These are phyloP conservation scores for Vishniacozyma victoriae DNA, from an alignment of 768 basidiomycete genomes.

Conservation along the genomic window DNA sequence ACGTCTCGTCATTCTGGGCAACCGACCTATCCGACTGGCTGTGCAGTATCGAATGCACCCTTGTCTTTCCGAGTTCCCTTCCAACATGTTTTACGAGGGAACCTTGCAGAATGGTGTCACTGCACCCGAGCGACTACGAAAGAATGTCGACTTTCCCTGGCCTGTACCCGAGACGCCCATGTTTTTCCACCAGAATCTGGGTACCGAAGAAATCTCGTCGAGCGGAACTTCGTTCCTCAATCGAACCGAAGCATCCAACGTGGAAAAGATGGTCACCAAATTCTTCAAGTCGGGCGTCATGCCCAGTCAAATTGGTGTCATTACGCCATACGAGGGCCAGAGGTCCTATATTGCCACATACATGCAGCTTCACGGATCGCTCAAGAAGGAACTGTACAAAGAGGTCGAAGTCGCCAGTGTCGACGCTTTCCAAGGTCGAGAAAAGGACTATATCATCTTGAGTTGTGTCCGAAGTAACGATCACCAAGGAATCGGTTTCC, in stretches of 20 bases:
- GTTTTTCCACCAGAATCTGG: constrained; percentile 99
- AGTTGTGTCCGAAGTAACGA: constrained; percentile 98
- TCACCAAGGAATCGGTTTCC: constrained; percentile 98
- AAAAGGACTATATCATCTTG: constrained; percentile 99
- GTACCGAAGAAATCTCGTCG: constrained; percentile 97
- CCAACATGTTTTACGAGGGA: constrained; percentile 99
- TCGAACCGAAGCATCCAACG: constrained; percentile 95
- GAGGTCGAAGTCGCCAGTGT: constrained; percentile 98
- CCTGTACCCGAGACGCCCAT: constrained; percentile 94
- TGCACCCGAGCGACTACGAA: constrained; percentile 90
- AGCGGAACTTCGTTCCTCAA: constrained; percentile 98
- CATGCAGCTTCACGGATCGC: constrained; percentile 99
- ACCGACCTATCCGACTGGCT: constrained; percentile 94
- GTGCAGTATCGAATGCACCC: constrained; percentile 99
- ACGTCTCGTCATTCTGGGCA: constrained; percentile 87
- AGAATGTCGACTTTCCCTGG: constrained; percentile 99
- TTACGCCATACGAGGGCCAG: constrained; percentile 98
- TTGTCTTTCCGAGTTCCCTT: constrained; percentile 96
- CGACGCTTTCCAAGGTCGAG: constrained; percentile 97
- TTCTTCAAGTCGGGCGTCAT: constrained; percentile 99
- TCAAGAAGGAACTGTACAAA: constrained; percentile 99
- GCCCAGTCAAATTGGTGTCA: constrained; percentile 91
- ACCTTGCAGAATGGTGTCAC: constrained; percentile 98
- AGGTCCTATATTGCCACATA: constrained; percentile 97
- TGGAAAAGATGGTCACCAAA: constrained; percentile 99